These are phyloP conservation scores for Beta macrorhiza DNA, from an alignment of 179 eudicot species.

Conservation along the genomic window DNA sequence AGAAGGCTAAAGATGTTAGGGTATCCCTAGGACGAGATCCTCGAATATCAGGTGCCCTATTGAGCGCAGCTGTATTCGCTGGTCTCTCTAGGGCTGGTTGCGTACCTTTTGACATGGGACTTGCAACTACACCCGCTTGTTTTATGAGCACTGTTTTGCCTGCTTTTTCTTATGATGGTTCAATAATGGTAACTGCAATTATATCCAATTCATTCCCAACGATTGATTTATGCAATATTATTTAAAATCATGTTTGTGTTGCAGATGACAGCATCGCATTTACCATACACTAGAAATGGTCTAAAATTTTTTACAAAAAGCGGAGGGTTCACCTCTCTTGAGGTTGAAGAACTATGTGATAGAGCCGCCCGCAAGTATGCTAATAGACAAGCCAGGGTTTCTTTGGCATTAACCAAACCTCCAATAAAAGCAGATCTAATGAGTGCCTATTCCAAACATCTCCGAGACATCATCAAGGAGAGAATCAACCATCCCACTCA, in stretches of 20 bases:
- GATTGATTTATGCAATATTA: no score
- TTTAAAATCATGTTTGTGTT: not conserved
- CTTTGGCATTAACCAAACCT: constrained; percentile 35
- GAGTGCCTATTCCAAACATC: constrained; percentile 70
- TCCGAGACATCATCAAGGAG: constrained; percentile 73
- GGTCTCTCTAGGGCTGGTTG: constrained; percentile 78
- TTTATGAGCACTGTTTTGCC: constrained; percentile 87
- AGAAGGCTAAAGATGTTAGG: constrained; percentile 28
- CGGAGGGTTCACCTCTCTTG: constrained; percentile 75
- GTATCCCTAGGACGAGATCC: constrained; percentile 85
- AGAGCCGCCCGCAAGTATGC: constrained; percentile 76
- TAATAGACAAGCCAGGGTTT: constrained; percentile 60
- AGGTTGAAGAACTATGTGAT: constrained; percentile 80
- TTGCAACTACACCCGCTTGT: constrained; percentile 95
- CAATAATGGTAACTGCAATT: constrained; percentile 64
- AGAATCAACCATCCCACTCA: constrained; percentile 77
- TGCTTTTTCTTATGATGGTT: constrained; percentile 67
- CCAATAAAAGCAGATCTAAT: constrained; percentile 69
- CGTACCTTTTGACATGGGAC: constrained; percentile 69
- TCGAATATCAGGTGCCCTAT: constrained; percentile 50
- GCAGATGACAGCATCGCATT: constrained; percentile 95
- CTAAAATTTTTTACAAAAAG: constrained; percentile 79
- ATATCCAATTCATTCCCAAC: no score
- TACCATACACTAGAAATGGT: constrained; percentile 91
- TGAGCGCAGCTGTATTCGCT: constrained; percentile 69